Evolutionary conservation across 352 stramenopile species (phyloP).

Genomic region (Phytophthora tentaculata): DNA sequence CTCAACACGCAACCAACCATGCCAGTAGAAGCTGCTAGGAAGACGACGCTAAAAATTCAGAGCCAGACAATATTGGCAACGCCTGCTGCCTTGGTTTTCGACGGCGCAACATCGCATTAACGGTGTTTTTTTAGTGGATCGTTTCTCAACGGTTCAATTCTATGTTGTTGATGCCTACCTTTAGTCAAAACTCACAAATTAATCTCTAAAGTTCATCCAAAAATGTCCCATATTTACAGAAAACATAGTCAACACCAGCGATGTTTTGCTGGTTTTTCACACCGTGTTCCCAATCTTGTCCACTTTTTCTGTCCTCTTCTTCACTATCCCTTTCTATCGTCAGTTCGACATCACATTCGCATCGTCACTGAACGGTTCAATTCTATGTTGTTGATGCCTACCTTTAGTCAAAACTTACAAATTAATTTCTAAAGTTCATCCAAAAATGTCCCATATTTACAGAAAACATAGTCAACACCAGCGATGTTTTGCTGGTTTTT

Average conservation of each 20-base stretch:
- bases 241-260: neutral
- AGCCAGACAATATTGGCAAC: neutral
- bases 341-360: conserved; percentile 26
- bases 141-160: conserved; percentile 18
- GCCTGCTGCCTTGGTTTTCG: conserved; percentile 9
- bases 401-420: conserved; percentile 18
- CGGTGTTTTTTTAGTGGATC: conserved; percentile 4
- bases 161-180: too few relatives aligned
- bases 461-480: conserved; percentile 3
- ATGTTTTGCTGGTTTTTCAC: neutral
- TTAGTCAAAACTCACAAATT: conserved; percentile 17
- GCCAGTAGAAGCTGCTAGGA: neutral
- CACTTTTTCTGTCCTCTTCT: conserved; percentile 5
- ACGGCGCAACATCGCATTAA: conserved; percentile 27
- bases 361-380: conserved; percentile 19
- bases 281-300: neutral
- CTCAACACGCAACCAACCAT: neutral
- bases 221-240: neutral
- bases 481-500: neutral
- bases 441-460: neutral
- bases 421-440: neutral
- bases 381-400: too few relatives aligned
- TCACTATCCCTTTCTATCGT: too few relatives aligned
- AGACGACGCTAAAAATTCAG: conserved; percentile 13
- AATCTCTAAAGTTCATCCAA: neutral